These are phyloP conservation scores for Letharia columbiana DNA, from an alignment of 495 filamentous ascomycete genomes.

Conservation along the genomic window DNA sequence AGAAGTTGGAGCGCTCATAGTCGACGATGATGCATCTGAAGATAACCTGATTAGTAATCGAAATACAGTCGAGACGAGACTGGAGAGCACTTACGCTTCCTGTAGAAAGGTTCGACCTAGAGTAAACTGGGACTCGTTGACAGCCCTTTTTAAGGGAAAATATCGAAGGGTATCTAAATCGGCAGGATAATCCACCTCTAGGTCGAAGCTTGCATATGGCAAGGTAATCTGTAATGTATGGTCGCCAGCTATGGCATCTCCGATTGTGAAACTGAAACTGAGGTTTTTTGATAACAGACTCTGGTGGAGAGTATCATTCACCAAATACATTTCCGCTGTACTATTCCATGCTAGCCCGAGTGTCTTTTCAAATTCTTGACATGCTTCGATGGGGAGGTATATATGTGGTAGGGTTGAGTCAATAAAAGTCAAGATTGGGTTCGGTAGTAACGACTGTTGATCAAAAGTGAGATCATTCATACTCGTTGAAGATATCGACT, in stretches of 20 bases:
- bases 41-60: not conserved
- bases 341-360: constrained; percentile 43
- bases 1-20: constrained; percentile 23
- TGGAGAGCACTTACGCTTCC: constrained; percentile 33
- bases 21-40: constrained; percentile 23
- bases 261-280: constrained; percentile 42
- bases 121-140: constrained; percentile 43
- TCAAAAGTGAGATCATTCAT: constrained; percentile 12
- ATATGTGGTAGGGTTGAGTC: constrained; percentile 48
- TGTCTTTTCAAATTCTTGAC: constrained; percentile 43
- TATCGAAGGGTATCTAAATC: constrained; percentile 32
- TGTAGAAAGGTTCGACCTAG: constrained; percentile 50
- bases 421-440: constrained; percentile 34
- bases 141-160: constrained; percentile 44
- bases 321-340: constrained; percentile 37
- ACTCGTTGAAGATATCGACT: constrained; percentile 35
- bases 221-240: constrained; percentile 40
- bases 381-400: constrained; percentile 45
- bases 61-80: not conserved
- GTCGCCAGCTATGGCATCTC: constrained; percentile 32
- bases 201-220: constrained; percentile 48
- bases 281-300: constrained; percentile 38
- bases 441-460: constrained; percentile 13
- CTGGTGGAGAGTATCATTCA: constrained; percentile 39
- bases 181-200: constrained; percentile 34